Evolutionary conservation across 2,329 filamentous ascomycete species (phyloP).

Genomic region (Diaporthe amygdali): DNA sequence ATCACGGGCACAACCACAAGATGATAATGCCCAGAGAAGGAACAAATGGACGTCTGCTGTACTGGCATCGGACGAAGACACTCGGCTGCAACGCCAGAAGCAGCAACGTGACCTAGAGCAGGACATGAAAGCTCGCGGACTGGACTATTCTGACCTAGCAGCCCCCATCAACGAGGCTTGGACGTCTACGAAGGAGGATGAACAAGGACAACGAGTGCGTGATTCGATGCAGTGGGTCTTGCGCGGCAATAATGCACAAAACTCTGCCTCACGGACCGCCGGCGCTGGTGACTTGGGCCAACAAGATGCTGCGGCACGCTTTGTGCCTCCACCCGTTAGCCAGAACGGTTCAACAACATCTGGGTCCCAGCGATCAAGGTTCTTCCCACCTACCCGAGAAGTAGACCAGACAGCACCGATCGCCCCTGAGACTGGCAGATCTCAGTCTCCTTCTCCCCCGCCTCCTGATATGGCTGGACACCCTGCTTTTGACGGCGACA

Average conservation of each 20-base stretch:
- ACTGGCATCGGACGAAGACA: conserved; percentile 47
- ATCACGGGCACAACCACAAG: conserved; percentile 11
- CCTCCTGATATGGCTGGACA: conserved; percentile 74
- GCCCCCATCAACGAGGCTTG: conserved; percentile 59
- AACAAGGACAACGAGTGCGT: conserved; percentile 40
- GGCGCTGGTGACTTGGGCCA: neutral
- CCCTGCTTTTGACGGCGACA: conserved; percentile 74
- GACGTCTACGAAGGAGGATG: conserved; percentile 48
- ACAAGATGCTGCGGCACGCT: conserved; percentile 8
- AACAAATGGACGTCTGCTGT: conserved; percentile 32
- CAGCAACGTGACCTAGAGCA: conserved; percentile 48
- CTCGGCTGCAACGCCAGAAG: conserved; percentile 43
- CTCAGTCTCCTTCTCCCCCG: conserved; percentile 70
- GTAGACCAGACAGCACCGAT: conserved; percentile 14
- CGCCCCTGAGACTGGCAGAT: conserved; percentile 45
- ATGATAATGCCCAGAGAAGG: conserved; percentile 13
- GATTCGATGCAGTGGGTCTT: conserved; percentile 32
- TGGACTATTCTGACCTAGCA: conserved; percentile 50
- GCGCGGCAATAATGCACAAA: conserved; percentile 32
- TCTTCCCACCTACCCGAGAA: conserved; percentile 58
- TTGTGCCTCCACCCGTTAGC: neutral
- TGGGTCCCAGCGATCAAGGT: conserved; percentile 50
- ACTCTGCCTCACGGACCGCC: conserved; percentile 5
- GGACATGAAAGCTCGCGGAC: conserved; percentile 49
- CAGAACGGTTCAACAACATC: conserved; percentile 4